Percentiles rank a stretch among this genome's conserved stretches.
phyloP scores from a whole-genome alignment of 441 rosid species.

The Brassica hybrid region DNA sequence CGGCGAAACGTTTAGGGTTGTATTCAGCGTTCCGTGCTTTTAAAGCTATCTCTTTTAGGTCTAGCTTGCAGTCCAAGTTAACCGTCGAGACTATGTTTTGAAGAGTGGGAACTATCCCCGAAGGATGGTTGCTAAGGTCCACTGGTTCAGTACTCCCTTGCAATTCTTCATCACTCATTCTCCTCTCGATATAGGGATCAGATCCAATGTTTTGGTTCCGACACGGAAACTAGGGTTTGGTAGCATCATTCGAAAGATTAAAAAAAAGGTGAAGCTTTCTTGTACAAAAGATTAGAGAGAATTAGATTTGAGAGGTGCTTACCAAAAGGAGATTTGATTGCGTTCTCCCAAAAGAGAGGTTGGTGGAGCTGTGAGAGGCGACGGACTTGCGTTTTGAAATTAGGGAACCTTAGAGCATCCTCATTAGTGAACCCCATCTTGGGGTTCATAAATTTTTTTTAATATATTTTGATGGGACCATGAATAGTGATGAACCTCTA shows the following conservation, averaged over 20 bases:
- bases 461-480: no score
- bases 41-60: slow-evolving; percentile 92
- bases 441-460: no score
- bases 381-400: slow-evolving; percentile 25
- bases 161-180: slow-evolving; percentile 69
- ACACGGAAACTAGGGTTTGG: neutral
- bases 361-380: slow-evolving; percentile 25
- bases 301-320: slow-evolving; percentile 3
- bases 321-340: neutral
- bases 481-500: no score
- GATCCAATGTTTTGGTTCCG: neutral
- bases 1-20: slow-evolving; percentile 75
- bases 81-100: slow-evolving; percentile 98
- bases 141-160: slow-evolving; percentile 88
- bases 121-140: slow-evolving; percentile 82
- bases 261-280: slow-evolving; percentile 4
- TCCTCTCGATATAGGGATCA: neutral
- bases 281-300: slow-evolving; percentile 26
- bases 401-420: neutral
- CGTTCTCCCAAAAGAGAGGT: neutral
- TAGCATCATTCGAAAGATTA: neutral
- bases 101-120: slow-evolving; percentile 91
- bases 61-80: slow-evolving; percentile 92
- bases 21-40: slow-evolving; percentile 98
- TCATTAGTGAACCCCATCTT: no score